These are phyloP conservation scores for Fusarium foetens DNA, from an alignment of 2,329 filamentous ascomycete species.

Conservation along the genomic window DNA sequence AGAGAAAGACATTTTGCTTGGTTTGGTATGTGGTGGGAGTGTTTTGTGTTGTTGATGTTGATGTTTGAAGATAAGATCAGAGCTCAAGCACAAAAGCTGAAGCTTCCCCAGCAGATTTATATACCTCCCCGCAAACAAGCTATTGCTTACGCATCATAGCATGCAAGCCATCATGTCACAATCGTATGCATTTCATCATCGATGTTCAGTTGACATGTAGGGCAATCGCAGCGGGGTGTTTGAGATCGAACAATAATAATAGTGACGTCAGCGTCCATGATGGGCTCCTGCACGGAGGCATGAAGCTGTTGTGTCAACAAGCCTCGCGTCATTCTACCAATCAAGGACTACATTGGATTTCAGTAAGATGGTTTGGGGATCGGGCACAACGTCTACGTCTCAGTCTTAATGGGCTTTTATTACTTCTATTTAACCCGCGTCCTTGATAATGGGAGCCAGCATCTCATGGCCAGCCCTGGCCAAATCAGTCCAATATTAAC, in stretches of 20 bases:
- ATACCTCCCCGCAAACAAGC: constrained; percentile 21
- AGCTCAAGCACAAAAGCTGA: constrained; percentile 3
- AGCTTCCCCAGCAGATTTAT: constrained; percentile 23
- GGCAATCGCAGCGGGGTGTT: constrained; percentile 17
- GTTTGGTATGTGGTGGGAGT: background rate
- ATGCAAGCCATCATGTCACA: constrained; percentile 33
- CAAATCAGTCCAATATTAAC: background rate
- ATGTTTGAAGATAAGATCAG: constrained; percentile 22
- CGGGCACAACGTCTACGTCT: background rate
- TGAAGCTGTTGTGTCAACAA: constrained; percentile 21
- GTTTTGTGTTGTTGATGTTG: constrained; percentile 11
- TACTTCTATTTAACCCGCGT: background rate
- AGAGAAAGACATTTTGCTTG: constrained; percentile 53
- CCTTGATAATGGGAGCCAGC: background rate
- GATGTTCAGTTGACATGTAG: constrained; percentile 25
- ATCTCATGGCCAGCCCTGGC: background rate
- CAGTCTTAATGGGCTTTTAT: background rate
- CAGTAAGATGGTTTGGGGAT: background rate
- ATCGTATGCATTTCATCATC: constrained; percentile 46
- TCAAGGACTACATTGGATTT: background rate
- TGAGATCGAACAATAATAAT: constrained; percentile 21
- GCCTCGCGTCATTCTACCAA: constrained; percentile 10
- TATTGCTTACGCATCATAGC: constrained; percentile 25
- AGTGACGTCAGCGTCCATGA: constrained; percentile 32
- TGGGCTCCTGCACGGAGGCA: background rate